Base-by-base conservation (phyloP, 2,329 filamentous ascomycete genomes). In the Colletotrichum sp. region DNA sequence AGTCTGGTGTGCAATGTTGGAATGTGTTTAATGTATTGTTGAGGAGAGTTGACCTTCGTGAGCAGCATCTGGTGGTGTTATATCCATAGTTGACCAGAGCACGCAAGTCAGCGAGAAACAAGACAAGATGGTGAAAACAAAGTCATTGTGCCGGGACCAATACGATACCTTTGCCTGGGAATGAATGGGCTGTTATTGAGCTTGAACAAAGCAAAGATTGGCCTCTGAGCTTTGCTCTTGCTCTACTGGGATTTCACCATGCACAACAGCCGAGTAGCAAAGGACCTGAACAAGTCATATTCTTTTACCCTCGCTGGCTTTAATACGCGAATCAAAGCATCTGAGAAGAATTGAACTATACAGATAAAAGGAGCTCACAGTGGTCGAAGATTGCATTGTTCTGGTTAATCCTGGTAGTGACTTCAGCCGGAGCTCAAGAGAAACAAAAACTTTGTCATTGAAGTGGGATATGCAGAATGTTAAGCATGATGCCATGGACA, bases 271-370 rank as follows among this genome's bases (percentile, higher is more conserved):
- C 1, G 11, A 22, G 12, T 25, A 52, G 44, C 44, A 22, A 52
- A 52, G 6, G 0, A 5, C 4, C n/a, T n/a, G 6, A 3, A 52
- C 11, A 52, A 22, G n/a, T n/a, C n/a, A n/a, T n/a, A n/a, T n/a
- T n/a, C n/a, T n/a, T n/a, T n/a, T n/a, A n/a, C n/a, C n/a, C n/a
- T n/a, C n/a, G n/a, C n/a, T n/a, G n/a, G n/a, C 8, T 48, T 48
- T 11, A 13, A 12, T 1, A 22, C 6, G 1, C 13, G 3, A 12
- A 1, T 48, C 2, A 13, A 0, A 48, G 1, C 1, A 12, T 12
- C 11, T 1, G 19, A 0, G 1, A n/a, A 12, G 0, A 22, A 0
- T 48, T 12, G 0, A 4, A 12, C 22, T 48, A n/a, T 48, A 2
- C 0, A 22, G 19, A 48, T n/a, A 11, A 13, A 2, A 0, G 11